Conservation (phyloP, 257 asterid species). For the Nicotiana benthamiana region DNA sequence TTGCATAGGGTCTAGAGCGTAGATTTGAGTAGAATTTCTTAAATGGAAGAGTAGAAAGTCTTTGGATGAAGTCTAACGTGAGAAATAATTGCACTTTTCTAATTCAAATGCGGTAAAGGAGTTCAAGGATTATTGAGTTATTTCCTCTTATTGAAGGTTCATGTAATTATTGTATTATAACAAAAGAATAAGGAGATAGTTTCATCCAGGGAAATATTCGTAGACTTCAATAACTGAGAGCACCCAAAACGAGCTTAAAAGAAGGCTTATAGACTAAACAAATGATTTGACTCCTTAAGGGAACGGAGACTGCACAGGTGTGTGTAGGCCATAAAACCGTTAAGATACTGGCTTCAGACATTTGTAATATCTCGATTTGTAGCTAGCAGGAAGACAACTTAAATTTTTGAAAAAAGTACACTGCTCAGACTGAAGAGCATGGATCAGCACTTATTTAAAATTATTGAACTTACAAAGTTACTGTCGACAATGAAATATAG, state of each 20-base stretch:
- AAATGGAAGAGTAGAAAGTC: background rate
- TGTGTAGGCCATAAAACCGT: background rate
- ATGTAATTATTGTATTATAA: background rate
- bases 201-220: background rate
- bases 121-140: background rate
- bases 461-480: background rate
- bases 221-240: background rate
- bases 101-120: background rate
- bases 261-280: background rate
- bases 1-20: background rate
- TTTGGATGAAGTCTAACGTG: background rate
- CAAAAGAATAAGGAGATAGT: background rate
- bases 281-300: background rate
- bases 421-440: background rate
- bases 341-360: background rate
- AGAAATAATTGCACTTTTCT: background rate
- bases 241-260: background rate
- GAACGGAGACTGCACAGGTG: background rate
- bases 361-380: background rate
- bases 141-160: background rate
- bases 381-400: background rate
- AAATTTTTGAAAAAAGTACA: background rate
- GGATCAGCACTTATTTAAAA: background rate
- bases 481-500: background rate
- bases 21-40: background rate